phyloP scores from a whole-genome alignment of 2,329 filamentous ascomycete species.

The Chaetomiaceae sp. region DNA sequence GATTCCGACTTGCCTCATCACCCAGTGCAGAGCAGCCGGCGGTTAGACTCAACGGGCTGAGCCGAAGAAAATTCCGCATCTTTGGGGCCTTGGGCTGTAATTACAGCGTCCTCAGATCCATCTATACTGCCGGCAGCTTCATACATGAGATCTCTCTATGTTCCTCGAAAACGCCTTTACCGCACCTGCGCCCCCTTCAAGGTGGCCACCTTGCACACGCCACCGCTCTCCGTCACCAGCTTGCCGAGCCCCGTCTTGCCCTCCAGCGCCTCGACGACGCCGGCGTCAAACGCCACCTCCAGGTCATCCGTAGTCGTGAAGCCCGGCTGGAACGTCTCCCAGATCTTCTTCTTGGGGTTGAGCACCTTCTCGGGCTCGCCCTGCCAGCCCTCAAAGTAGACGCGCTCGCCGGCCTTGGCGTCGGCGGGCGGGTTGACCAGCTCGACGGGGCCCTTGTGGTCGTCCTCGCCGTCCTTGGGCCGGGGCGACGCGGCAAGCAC shows the following conservation, averaged over 20 bases:
- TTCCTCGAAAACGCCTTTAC: conserved; percentile 52
- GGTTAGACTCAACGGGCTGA: too few species aligned
- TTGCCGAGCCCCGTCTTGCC: conserved; percentile 64
- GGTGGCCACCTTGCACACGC: conserved; percentile 76
- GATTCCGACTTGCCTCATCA: too few species aligned
- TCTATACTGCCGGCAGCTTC: too few species aligned
- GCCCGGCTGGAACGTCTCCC: conserved; percentile 93
- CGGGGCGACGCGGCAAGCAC: conserved; percentile 90
- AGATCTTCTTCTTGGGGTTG: conserved; percentile 99
- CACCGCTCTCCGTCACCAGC: conserved; percentile 72
- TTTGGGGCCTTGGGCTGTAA: too few species aligned
- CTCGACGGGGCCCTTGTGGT: conserved; percentile 88
- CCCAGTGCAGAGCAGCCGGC: too few species aligned
- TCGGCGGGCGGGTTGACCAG: conserved; percentile 78
- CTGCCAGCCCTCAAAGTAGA: conserved; percentile 92
- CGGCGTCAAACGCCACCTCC: conserved; percentile 83
- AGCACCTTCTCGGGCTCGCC: conserved; percentile 88
- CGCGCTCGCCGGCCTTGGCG: conserved; percentile 76
- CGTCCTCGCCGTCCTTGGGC: conserved; percentile 71
- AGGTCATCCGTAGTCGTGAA: conserved; percentile 82
- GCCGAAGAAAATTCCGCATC: too few species aligned
- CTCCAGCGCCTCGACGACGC: conserved; percentile 65
- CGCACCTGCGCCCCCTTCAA: conserved; percentile 78
- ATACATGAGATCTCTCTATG: not conserved
- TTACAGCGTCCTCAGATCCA: too few species aligned